Conservation (phyloP, 2,329 filamentous ascomycete species). For the Pseudogymnoascus sp. region DNA sequence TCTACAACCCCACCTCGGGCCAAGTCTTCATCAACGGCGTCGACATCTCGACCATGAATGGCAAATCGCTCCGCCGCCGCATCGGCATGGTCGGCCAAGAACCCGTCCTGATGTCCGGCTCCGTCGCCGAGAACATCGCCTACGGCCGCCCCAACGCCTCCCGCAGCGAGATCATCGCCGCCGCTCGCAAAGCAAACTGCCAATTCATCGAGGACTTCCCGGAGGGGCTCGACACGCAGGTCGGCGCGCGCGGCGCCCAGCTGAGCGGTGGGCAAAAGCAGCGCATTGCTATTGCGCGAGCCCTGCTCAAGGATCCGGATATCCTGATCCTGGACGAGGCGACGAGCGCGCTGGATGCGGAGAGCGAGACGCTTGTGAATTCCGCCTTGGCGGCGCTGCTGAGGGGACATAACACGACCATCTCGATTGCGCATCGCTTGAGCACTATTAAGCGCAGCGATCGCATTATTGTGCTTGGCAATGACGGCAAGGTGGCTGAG, state of each 20-base stretch:
- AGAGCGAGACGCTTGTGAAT: conserved; percentile 95
- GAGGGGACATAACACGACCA: conserved; percentile 84
- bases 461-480: conserved; percentile 83
- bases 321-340: conserved; percentile 96
- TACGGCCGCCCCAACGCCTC: conserved; percentile 80
- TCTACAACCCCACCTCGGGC: conserved; percentile 77
- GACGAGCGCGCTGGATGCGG: conserved; percentile 89
- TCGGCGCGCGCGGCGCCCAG: conserved; percentile 86
- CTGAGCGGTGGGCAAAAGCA: conserved; percentile 93
- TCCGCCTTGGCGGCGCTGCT: conserved; percentile 76
- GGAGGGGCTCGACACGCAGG: conserved; percentile 87
- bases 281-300: conserved; percentile 91
- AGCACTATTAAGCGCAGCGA: conserved; percentile 96
- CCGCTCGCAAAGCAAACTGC: conserved; percentile 88
- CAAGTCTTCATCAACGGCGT: conserved; percentile 74
- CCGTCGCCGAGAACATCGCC: conserved; percentile 80
- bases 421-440: conserved; percentile 91
- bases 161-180: conserved; percentile 71
- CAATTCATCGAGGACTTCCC: conserved; percentile 95
- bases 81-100: conserved; percentile 96
- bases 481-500: conserved; percentile 83
- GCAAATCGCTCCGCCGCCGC: conserved; percentile 82
- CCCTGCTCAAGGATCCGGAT: conserved; percentile 89
- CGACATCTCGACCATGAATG: conserved; percentile 80
- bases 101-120: conserved; percentile 82